These are phyloP conservation scores for Balansia obtecta DNA, from an alignment of 2,329 filamentous ascomycete species.

Conservation along the genomic window DNA sequence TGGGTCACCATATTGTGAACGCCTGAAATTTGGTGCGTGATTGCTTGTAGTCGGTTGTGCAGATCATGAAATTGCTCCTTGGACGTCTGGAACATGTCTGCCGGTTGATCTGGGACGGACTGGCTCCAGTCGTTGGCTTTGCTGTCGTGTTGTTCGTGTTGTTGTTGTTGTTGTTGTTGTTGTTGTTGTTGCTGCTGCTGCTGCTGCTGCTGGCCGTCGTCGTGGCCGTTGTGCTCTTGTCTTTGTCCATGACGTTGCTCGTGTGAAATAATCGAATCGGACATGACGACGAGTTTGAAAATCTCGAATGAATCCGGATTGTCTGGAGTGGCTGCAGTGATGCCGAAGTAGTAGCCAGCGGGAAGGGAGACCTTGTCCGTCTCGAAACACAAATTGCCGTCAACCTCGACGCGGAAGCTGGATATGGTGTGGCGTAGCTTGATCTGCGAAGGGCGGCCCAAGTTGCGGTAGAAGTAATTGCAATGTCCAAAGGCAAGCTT, in stretches of 20 bases:
- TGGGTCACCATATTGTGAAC: conserved; percentile 45
- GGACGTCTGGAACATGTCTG: conserved; percentile 36
- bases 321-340: conserved; percentile 80
- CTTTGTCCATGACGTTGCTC: conserved; percentile 8
- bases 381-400: conserved; percentile 72
- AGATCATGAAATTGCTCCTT: conserved; percentile 67
- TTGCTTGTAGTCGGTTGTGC: conserved; percentile 66
- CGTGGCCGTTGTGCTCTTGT: conserved; percentile 9
- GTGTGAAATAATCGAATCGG: conserved; percentile 27
- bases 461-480: conserved; percentile 79
- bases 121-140: conserved; percentile 13
- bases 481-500: conserved; percentile 88
- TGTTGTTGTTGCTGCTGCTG: no score
- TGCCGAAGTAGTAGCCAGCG: conserved; percentile 68
- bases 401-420: conserved; percentile 66
- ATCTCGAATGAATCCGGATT: conserved; percentile 91
- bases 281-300: conserved; percentile 71
- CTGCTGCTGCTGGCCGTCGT: conserved; percentile 22
- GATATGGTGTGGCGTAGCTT: conserved; percentile 54
- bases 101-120: conserved; percentile 32
- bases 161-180: no score
- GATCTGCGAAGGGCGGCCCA: conserved; percentile 71
- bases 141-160: conserved; percentile 15
- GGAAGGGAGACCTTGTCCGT: conserved; percentile 70
- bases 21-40: conserved; percentile 55